These are phyloP conservation scores for Cubamyces sp. DNA, from an alignment of 768 basidiomycete species.

Conservation along the genomic window DNA sequence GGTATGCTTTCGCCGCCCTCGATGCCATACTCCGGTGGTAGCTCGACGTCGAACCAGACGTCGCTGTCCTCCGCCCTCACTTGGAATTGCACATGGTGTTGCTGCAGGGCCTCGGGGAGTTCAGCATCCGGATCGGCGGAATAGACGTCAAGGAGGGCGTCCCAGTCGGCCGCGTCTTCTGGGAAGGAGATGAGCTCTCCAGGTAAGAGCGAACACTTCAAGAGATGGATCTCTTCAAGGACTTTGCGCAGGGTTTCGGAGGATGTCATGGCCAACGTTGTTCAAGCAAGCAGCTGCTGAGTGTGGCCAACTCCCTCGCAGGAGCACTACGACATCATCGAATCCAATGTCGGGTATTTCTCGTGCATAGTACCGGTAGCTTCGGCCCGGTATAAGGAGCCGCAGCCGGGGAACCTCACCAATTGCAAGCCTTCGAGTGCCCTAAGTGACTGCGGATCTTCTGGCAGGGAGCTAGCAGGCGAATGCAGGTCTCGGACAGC, in stretches of 20 bases:
- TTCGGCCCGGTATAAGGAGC: background rate
- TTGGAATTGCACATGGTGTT: conserved; percentile 39
- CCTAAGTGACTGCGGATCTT: too few relatives aligned
- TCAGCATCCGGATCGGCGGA: conserved; percentile 19
- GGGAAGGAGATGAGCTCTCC: conserved; percentile 55
- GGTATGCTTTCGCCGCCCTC: conserved; percentile 17
- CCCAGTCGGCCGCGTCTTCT: conserved; percentile 43
- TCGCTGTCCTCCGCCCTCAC: conserved; percentile 36
- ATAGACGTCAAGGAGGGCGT: conserved; percentile 32
- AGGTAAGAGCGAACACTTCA: conserved; percentile 65
- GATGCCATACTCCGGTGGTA: conserved; percentile 31
- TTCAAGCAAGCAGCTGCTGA: too few relatives aligned
- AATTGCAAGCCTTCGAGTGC: too few relatives aligned
- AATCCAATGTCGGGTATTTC: too few relatives aligned
- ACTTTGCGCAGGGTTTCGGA: background rate
- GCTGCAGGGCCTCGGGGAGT: conserved; percentile 23
- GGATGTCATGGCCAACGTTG: too few relatives aligned
- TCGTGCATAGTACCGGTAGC: background rate
- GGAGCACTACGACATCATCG: too few relatives aligned
- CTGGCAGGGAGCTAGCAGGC: too few relatives aligned
- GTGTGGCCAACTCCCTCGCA: too few relatives aligned
- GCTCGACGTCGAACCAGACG: conserved; percentile 42
- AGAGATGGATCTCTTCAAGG: conserved; percentile 60
- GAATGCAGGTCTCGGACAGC: too few relatives aligned
- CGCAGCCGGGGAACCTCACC: too few relatives aligned